Evolutionary conservation across 768 basidiomycete species (phyloP), one percentile per base, ranked within the genome.

Genomic region (Mycena rosella): DNA sequence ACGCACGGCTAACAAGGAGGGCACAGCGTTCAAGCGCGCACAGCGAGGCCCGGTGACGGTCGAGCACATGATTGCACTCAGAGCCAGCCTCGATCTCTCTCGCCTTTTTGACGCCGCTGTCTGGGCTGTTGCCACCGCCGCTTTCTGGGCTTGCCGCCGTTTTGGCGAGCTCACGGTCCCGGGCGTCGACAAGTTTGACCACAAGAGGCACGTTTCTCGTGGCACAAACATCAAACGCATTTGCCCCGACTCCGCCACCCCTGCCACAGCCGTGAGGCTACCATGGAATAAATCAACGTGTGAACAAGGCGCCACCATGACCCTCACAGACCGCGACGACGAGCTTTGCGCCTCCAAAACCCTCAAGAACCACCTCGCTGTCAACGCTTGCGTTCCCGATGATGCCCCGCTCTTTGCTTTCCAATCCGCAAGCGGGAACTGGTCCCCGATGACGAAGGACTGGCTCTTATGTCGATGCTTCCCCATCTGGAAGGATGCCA

Each of bases 131-230:
- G 81, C 83, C 0, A 38, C 64, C 0, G 38, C 68, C 0, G 73
- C 81, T 0, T 85, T 85, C 68, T 84, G 77, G 74, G 76, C 82
- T 20, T 78, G 75, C 29, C 53, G 74, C 0, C 56, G 72, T 5
- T 70, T 85, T 0, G 77, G 82, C 0, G 78, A 83, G 60, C 69
- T 66, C 0, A 74, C 75, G 7, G 67, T 79, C 1, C 65, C 73
- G 0, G 64, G 72, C 14, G n/a, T 13, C 3, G 24, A 48, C 7
- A 6, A 34, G 60, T 55, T 51, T 63, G 70, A 70, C 72, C 59
- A 54, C 69, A 59, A 17, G 32, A 53, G 32, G 51, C 72, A 71
- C 52, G 34, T 63, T 48, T n/a, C 55, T 7, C 44, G 34, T 40
- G 30, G 24, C 42, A 36, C 65, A 20, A 49, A 20, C 22, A 15